phyloP scores from a whole-genome alignment of 495 filamentous ascomycete genomes.

The Aspergillus kassunensis region DNA sequence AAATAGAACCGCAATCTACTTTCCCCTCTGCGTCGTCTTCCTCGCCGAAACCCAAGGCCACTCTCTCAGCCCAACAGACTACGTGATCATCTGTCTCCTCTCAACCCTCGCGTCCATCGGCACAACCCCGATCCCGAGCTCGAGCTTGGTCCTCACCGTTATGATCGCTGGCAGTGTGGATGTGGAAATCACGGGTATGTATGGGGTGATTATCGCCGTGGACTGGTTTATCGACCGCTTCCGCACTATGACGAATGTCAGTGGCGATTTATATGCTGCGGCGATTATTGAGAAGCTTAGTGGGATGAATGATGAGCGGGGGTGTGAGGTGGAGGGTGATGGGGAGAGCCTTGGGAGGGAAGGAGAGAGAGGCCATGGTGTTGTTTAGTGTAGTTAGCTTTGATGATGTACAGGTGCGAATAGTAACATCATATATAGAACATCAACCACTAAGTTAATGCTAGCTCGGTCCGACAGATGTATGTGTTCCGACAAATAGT shows the following conservation, averaged over 20 bases:
- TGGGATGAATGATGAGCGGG: constrained; percentile 5
- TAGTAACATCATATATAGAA: too few species aligned
- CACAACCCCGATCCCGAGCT: constrained; percentile 13
- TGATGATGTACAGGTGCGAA: too few species aligned
- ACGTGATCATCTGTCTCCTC: constrained; percentile 10
- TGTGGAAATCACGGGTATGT: constrained; percentile 11
- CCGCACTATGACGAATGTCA: constrained; percentile 8
- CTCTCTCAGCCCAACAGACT: constrained; percentile 2
- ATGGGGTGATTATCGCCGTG: constrained; percentile 10
- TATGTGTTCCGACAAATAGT: too few species aligned
- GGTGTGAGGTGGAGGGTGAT: neutral
- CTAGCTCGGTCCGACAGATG: too few species aligned
- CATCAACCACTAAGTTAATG: too few species aligned
- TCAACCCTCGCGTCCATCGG: constrained; percentile 12
- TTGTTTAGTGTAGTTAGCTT: neutral
- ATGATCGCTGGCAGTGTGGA: constrained; percentile 13
- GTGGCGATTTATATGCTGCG: constrained; percentile 7
- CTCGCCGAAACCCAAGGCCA: constrained; percentile 10
- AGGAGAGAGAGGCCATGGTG: neutral
- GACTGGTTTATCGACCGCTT: constrained; percentile 14
- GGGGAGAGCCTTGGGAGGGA: neutral
- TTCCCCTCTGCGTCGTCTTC: constrained; percentile 11
- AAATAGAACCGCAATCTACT: constrained; percentile 12
- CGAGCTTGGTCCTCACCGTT: constrained; percentile 8
- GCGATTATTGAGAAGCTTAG: constrained; percentile 5